Base-by-base conservation (phyloP, 257 asterid genomes). In the Leptodermis oblonga region DNA sequence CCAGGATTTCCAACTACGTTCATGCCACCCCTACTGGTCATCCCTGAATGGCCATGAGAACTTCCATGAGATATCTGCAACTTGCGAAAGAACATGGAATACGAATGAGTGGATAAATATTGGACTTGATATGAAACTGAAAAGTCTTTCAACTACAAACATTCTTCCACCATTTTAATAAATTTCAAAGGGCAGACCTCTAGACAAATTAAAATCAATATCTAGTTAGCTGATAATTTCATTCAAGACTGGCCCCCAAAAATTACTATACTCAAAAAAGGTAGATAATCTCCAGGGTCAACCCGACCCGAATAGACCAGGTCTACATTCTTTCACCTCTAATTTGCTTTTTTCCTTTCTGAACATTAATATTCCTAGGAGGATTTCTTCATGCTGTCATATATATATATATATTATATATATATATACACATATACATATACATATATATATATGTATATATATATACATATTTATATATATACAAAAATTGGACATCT, bases 41-140 rank as follows among this genome's bases (percentile, higher is more conserved):
- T 85, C 78, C 95, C 97, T 61, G 99, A 85, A 84, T 86, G 96
- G 77, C 84, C 95, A 81, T 89, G 99, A 39, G 94, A 84, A 69
- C 81, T 82, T 67, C 87, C 83, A 73, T 92, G 98, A 81, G 99
- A 89, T 74, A 91, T 85, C 99, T 94, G 92, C 82, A 79, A 69
- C 72, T 48, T 48, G 53, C 60, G 56, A 69, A 61, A 61, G 70
- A 74, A 71, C 23, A 70, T 22, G 46, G 33, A 46, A 28, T 62
- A 46, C 59, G 60, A 25, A 74, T 64, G 25, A 72, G 62, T 30
- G 48, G 22, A 7, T n/a, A 60, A 15, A 65, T 7, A 65, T 52
- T 34, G 13, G 31, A 64, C 11, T 7, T 30, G 41, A 49, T 20
- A 36, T 22, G 12, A 52, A 72, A 62, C 43, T 43, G 7, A 53